Evolutionary conservation across 768 basidiomycete species (phyloP).

Genomic region (Phallus indusiatus): DNA sequence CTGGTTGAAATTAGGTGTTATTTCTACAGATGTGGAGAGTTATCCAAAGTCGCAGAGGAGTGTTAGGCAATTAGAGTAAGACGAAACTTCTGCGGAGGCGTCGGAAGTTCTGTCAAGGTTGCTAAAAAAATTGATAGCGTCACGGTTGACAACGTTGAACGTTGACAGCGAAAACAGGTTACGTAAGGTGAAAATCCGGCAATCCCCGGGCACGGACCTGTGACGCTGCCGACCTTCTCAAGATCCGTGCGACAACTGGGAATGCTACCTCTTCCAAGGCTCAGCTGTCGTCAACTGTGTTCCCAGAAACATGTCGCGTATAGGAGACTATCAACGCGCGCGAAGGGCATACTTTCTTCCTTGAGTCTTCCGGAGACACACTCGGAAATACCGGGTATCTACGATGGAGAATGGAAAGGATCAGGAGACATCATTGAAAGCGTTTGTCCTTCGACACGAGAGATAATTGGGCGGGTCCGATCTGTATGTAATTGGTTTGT

Average conservation of each 20-base stretch:
- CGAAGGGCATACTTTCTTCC: constrained; percentile 54
- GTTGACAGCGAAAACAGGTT: too few species aligned
- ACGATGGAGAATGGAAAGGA: constrained; percentile 76
- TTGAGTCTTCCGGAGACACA: constrained; percentile 45
- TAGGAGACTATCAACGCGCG: constrained; percentile 55
- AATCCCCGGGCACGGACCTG: too few species aligned
- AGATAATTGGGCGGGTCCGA: constrained; percentile 65
- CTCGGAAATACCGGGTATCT: constrained; percentile 57
- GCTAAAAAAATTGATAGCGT: too few species aligned
- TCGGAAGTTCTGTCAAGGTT: too few species aligned
- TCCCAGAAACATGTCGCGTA: neutral
- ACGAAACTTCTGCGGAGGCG: too few species aligned
- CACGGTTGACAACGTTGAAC: too few species aligned
- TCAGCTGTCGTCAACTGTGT: neutral
- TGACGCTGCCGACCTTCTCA: too few species aligned
- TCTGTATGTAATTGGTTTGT: constrained; percentile 38
- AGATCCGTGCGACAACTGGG: neutral
- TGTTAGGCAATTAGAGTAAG: too few species aligned
- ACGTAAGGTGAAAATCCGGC: too few species aligned
- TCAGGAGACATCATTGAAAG: constrained; percentile 60
- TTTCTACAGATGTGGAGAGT: too few species aligned
- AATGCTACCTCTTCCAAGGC: neutral
- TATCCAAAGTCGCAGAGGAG: too few species aligned
- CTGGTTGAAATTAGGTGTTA: too few species aligned
- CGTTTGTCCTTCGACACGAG: constrained; percentile 80